phyloP scores from a whole-genome alignment of 176 grass and related monocot genomes.

The Bonia amplexicaulis region DNA sequence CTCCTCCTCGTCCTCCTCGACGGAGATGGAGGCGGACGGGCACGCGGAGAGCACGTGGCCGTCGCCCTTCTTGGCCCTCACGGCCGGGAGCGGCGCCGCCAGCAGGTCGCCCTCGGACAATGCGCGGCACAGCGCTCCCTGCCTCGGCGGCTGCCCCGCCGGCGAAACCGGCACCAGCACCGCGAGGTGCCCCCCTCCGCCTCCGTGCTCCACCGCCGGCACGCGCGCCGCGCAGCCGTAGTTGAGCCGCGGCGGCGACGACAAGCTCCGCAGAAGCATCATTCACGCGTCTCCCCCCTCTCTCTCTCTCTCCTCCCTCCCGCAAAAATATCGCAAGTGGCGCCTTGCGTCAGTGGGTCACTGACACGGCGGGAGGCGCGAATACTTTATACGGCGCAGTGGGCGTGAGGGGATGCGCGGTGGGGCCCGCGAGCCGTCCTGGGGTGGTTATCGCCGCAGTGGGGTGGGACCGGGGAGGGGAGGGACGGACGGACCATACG shows the following conservation, averaged over 20 bases:
- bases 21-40: neutral
- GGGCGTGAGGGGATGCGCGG: neutral
- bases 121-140: constrained; percentile 26
- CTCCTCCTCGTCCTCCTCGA: constrained; percentile 32
- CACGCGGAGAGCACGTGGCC: neutral
- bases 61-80: neutral
- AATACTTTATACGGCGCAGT: constrained; percentile 4
- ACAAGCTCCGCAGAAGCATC: constrained; percentile 54
- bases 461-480: neutral
- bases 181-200: neutral
- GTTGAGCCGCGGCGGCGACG: constrained; percentile 42
- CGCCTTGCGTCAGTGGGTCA: neutral
- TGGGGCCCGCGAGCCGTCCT: neutral
- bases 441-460: neutral
- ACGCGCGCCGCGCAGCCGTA: neutral
- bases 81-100: neutral
- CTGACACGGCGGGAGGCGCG: neutral
- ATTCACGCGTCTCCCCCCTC: neutral
- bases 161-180: neutral
- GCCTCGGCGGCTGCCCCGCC: neutral
- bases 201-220: constrained; percentile 1
- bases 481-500: constrained; percentile 26
- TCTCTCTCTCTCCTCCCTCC: neutral
- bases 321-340: neutral
- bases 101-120: constrained; percentile 43